Conservation (phyloP, 1,284 basidiomycete genomes). For the Irpex sp. region DNA sequence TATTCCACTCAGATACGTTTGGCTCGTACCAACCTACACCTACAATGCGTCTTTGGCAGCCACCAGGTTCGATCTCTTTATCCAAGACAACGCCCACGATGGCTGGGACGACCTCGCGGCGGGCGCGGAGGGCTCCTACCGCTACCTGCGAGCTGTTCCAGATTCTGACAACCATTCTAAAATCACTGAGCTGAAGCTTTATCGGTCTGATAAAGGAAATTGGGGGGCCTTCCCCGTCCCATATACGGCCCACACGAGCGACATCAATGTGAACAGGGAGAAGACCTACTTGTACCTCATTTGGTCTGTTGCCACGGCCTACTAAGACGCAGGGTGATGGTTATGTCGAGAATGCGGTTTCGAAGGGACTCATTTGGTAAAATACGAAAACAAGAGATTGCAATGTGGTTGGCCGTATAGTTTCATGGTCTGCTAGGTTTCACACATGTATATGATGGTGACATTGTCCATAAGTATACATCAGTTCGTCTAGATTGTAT, state of each 20-base stretch:
- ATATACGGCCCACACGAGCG: background rate
- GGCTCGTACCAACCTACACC: slow-evolving; percentile 4
- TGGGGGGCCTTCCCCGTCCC: background rate
- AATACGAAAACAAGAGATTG: too few species aligned
- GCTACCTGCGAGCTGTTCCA: slow-evolving; percentile 1
- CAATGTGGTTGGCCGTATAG: too few species aligned
- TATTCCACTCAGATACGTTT: slow-evolving; percentile 2
- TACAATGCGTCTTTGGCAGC: background rate
- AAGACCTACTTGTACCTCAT: slow-evolving; percentile 7
- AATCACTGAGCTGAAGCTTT: slow-evolving; percentile 5
- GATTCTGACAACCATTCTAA: slow-evolving; percentile 3
- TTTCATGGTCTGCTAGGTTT: too few species aligned
- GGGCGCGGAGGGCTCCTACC: slow-evolving; percentile 10
- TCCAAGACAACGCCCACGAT: slow-evolving; percentile 2
- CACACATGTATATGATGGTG: too few species aligned
- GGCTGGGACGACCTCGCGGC: slow-evolving; percentile 6
- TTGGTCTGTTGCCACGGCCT: background rate
- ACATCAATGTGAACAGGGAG: slow-evolving; percentile 5
- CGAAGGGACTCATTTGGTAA: too few species aligned
- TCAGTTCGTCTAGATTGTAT: too few species aligned
- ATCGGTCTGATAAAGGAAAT: background rate
- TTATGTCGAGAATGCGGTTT: too few species aligned
- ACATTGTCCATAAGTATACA: too few species aligned
- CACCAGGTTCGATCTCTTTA: slow-evolving; percentile 8
- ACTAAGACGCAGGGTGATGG: background rate